Evolutionary conservation across 129 eudicot genomes (phyloP), one percentile per base, ranked within the genome.

Genomic region (Sambucus nigra): DNA sequence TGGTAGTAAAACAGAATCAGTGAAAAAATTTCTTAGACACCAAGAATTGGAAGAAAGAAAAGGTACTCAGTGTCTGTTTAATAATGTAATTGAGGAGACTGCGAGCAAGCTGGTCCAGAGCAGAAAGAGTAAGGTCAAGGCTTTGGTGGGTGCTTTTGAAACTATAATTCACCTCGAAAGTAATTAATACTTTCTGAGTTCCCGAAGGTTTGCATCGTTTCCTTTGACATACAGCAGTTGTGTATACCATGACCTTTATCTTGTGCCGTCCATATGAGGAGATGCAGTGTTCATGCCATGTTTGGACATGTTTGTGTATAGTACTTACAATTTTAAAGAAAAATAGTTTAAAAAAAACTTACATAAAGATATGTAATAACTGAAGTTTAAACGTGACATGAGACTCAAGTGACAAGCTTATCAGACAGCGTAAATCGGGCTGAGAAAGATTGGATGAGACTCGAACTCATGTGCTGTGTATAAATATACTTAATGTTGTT

Each of bases 111-210:
- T 83, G 63, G 87, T 75, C 25, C 57, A 60, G 57, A 59, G 65
- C 13, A 72, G 80, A 64, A 83, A 67, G 60, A 78, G 85, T 73
- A 88, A 80, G 69, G 92, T 88, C 53, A 75, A 77, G 71, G 97
- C 92, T 56, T 54, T 88, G 73, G 94, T 88, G 60, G 87, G 79
- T 56, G 94, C 87, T 48, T 88, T 88, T 65, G 97, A 88, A 60
- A 61, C 67, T 14, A 57, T 80, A 35, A 66, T 66, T 54, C 67
- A 58, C 28, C 35, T 19, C 50, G 42, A 64, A 35, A 31, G 28
- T 52, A 25, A 47, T 11, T 65, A 9, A 13, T 40, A 19, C 57
- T 1, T 56, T 16, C 23, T 46, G 53, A 39, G 27, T 32, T 29
- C 12, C 20, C 33, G 0, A 56, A 18, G 52, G 51, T 69, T 28